A percentile compares a stretch with the other conserved stretches of the same genome.
Conservation (phyloP, 257 asterid species). For the Solanum appendiculatum region DNA sequence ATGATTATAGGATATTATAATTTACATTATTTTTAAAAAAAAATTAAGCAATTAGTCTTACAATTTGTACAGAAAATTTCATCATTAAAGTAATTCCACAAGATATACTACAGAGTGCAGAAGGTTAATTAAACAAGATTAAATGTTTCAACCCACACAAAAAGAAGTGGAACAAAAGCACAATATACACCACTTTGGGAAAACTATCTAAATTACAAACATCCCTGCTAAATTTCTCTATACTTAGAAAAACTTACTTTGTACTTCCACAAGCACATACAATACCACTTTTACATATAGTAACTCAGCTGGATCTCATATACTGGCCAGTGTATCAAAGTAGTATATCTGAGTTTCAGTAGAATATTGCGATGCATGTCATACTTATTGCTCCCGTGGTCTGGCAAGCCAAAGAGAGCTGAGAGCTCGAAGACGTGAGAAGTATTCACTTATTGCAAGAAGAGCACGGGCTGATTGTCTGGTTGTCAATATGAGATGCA, state of each 20-base stretch:
- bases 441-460: slow-evolving; percentile 57
- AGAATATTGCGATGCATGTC: background rate
- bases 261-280: background rate
- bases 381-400: slow-evolving; percentile 40
- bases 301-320: background rate
- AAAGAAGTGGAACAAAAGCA: background rate
- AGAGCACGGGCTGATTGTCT: slow-evolving; percentile 87
- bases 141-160: background rate
- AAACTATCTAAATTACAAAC: background rate
- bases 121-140: background rate
- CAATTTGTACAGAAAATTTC: background rate
- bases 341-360: background rate
- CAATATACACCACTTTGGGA: background rate
- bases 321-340: background rate
- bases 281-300: background rate
- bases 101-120: background rate
- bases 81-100: background rate
- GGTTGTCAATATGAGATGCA: slow-evolving; percentile 67
- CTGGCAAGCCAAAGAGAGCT: slow-evolving; percentile 90
- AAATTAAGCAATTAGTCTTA: background rate
- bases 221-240: no score
- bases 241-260: background rate
- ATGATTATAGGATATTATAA: no score
- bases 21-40: no score
- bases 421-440: slow-evolving; percentile 76